Percentiles rank a stretch among this genome's conserved stretches.
Evolutionary conservation across 2,329 filamentous ascomycete species (phyloP).

Genomic region (Neonectria ditissima): DNA sequence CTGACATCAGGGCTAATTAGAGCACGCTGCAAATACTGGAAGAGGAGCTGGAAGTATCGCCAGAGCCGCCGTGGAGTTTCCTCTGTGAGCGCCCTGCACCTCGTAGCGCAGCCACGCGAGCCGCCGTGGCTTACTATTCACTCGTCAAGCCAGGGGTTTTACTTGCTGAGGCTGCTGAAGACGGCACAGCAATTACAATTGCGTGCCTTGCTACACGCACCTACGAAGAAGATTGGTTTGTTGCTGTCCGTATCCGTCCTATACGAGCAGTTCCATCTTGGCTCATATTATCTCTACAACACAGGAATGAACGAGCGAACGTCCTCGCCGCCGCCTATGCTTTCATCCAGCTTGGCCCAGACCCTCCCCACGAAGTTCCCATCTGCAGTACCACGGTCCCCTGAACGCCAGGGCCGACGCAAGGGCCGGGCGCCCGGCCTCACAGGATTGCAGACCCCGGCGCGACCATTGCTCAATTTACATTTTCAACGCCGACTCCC

Average conservation of each 20-base stretch:
- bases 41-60: neutral
- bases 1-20: too few relatives aligned
- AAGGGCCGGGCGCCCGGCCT: constrained; percentile 30
- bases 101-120: constrained; percentile 22
- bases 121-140: constrained; percentile 16
- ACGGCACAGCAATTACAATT: neutral
- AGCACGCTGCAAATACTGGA: too few relatives aligned
- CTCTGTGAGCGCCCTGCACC: constrained; percentile 8
- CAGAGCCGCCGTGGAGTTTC: constrained; percentile 6
- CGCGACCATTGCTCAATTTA: constrained; percentile 38
- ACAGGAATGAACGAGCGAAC: neutral
- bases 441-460: constrained; percentile 22
- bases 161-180: too few relatives aligned
- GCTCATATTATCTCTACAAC: neutral
- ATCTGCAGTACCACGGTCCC: constrained; percentile 36
- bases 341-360: neutral
- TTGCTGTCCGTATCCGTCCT: neutral
- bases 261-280: neutral
- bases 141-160: too few relatives aligned
- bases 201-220: neutral
- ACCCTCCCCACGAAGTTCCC: constrained; percentile 20
- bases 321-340: neutral
- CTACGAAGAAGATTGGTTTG: neutral
- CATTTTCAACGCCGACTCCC: constrained; percentile 22
- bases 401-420: constrained; percentile 37